Evolutionary conservation across 805 yeast genomes (phyloP).

Genomic region (Wickerhamiella slavikovae): DNA sequence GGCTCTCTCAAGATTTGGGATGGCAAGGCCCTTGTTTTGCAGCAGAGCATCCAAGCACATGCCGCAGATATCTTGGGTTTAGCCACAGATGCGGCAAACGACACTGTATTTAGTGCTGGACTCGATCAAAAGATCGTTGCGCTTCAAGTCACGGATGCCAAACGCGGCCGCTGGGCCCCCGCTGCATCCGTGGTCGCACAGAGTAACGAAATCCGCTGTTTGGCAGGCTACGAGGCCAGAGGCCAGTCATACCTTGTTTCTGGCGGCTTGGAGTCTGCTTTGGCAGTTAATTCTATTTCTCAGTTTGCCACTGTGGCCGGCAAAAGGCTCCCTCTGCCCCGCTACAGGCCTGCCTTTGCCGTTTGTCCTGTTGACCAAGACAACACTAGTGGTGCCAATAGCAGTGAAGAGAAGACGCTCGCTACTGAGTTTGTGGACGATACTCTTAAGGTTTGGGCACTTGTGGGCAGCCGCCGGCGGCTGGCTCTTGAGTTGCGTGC

Average conservation of each 20-base stretch:
- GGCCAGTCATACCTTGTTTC: slow-evolving; percentile 38
- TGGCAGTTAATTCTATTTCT: slow-evolving; percentile 36
- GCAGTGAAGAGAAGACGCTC: slow-evolving; percentile 9
- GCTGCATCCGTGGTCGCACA: slow-evolving; percentile 62
- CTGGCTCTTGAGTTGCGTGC: slow-evolving; percentile 37
- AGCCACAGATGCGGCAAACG: slow-evolving; percentile 36
- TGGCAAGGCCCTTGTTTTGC: slow-evolving; percentile 45
- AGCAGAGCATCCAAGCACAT: slow-evolving; percentile 66
- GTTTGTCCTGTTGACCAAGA: slow-evolving; percentile 23
- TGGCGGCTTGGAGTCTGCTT: slow-evolving; percentile 25
- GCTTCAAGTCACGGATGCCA: slow-evolving; percentile 30
- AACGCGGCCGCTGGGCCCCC: slow-evolving; percentile 46
- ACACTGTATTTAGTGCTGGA: slow-evolving; percentile 66
- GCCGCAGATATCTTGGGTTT: slow-evolving; percentile 80
- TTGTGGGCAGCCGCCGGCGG: slow-evolving; percentile 25
- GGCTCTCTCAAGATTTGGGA: slow-evolving; percentile 93
- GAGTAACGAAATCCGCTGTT: slow-evolving; percentile 63
- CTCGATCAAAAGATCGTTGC: slow-evolving; percentile 80
- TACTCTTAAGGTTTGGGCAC: slow-evolving; percentile 59
- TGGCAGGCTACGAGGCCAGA: slow-evolving; percentile 48
- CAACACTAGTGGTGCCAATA: too few species aligned
- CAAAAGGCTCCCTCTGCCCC: slow-evolving; percentile 40
- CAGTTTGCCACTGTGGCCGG: slow-evolving; percentile 53
- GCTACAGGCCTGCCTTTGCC: slow-evolving; percentile 36
- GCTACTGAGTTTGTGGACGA: slow-evolving; percentile 70